Evolutionary conservation across 2,329 filamentous ascomycete species (phyloP), one percentile per base, ranked within the genome.

Genomic region (Aspergillus intermedius): DNA sequence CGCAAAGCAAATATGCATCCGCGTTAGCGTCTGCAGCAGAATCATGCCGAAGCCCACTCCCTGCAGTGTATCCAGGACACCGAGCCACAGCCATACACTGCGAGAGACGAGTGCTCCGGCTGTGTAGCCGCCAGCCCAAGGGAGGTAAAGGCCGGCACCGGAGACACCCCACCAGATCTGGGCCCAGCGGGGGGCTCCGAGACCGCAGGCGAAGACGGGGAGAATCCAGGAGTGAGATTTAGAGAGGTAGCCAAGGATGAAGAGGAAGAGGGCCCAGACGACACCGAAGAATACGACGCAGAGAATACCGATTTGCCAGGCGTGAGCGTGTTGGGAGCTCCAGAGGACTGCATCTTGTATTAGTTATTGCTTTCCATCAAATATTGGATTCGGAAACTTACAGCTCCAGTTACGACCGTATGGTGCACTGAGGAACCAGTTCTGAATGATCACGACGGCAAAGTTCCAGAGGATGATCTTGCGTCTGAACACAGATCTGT

Each of bases 381-480:
- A 22, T 22, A 5, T 22, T 22, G 21, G 4, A 4, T 22, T 22
- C 5, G 21, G 21, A 22, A 22, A 22, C 21, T 62, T 54, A 70
- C 77, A 86, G 39, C 71, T 70, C 83, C 83, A 86, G 62, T 83
- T 85, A 46, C 83, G 77, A 39, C 83, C 83, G 58, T 84, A 86
- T 1, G 79, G 81, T 0, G 82, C 76, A 21, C 79, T 80, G 23
- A 86, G 74, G 68, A 81, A 86, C 73, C 82, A 84, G 64, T 86
- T 86, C 60, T 85, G 82, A 28, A 85, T 66, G 49, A 84, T 69
- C 39, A 85, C 79, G 3, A 79, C 76, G 49, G 82, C 66, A 64
- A 84, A 80, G 69, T 84, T 85, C 82, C 82, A 86, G 10, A 83
- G 70, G 41, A 85, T 77, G 51, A 85, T 80, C 66, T 83, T 84